phyloP scores from a whole-genome alignment of 2,329 filamentous ascomycete genomes.

The Elsinoe australis region DNA sequence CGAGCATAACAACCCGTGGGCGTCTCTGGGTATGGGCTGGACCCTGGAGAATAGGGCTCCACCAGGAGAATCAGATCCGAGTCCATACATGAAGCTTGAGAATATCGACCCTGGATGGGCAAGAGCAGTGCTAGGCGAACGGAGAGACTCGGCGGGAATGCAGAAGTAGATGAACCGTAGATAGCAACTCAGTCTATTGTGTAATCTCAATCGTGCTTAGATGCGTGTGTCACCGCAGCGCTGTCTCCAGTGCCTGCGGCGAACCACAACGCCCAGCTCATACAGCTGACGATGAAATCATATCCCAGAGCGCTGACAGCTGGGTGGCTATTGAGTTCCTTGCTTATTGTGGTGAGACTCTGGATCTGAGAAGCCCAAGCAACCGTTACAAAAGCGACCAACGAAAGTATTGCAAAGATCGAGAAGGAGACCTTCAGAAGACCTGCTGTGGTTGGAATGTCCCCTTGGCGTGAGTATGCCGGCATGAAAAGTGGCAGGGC shows the following conservation, averaged over 20 bases:
- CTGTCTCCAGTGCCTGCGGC: background rate
- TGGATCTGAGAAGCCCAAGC: conserved; percentile 9
- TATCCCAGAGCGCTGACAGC: conserved; percentile 28
- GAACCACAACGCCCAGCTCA: background rate
- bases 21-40: conserved; percentile 37
- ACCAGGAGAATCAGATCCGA: conserved; percentile 28
- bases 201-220: too few relatives aligned
- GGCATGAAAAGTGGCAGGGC: conserved; percentile 22
- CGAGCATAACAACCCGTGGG: conserved; percentile 36
- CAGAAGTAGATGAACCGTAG: background rate
- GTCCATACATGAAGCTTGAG: conserved; percentile 35
- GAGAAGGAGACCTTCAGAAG: too few relatives aligned
- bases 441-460: too few relatives aligned
- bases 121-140: conserved; percentile 25
- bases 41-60: conserved; percentile 27
- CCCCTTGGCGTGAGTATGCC: conserved; percentile 1
- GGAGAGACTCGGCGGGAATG: background rate
- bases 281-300: conserved; percentile 24
- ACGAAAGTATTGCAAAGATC: background rate
- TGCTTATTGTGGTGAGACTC: conserved; percentile 2
- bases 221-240: background rate
- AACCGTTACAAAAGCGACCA: conserved; percentile 1
- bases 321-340: conserved; percentile 26
- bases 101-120: conserved; percentile 40
- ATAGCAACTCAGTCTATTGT: too few relatives aligned